Percentiles rank a stretch among this genome's conserved stretches.
These are phyloP conservation scores for Thelonectria rubi DNA, from an alignment of 2,329 filamentous ascomycete genomes.

Conservation along the genomic window DNA sequence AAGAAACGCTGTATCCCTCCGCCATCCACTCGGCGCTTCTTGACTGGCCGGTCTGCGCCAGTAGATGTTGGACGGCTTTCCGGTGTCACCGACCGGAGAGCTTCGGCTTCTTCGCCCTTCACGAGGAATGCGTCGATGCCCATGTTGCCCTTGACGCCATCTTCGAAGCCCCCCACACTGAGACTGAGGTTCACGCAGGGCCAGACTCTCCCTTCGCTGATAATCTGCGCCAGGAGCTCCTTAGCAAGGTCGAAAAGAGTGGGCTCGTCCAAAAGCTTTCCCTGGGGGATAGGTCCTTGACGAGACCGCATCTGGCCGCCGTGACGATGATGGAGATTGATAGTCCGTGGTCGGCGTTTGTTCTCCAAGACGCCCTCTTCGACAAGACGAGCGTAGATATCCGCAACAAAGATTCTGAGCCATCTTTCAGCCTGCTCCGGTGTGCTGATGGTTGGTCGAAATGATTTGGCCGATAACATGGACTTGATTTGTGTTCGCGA, in stretches of 20 bases:
- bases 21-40: conserved; percentile 52
- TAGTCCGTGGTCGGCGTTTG: conserved; percentile 83
- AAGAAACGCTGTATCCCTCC: conserved; percentile 68
- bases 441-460: conserved; percentile 82
- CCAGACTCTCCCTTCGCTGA: conserved; percentile 82
- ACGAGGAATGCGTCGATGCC: conserved; percentile 89
- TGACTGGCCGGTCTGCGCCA: conserved; percentile 39
- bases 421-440: conserved; percentile 82
- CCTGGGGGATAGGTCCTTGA: conserved; percentile 78
- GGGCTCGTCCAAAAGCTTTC: conserved; percentile 76
- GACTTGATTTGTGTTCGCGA: conserved; percentile 93
- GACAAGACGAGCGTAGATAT: conserved; percentile 88
- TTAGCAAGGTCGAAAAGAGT: conserved; percentile 79
- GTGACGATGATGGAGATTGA: conserved; percentile 85
- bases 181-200: conserved; percentile 91
- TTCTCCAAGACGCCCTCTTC: conserved; percentile 92
- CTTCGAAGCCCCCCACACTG: conserved; percentile 91
- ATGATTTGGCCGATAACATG: conserved; percentile 97
- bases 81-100: conserved; percentile 35
- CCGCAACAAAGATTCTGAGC: conserved; percentile 89
- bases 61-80: conserved; percentile 34
- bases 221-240: conserved; percentile 78
- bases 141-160: conserved; percentile 83
- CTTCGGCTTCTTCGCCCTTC: conserved; percentile 72
- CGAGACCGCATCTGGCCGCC: conserved; percentile 78